Conservation (phyloP, 331 rosid species). For the Rosa hybrid region DNA sequence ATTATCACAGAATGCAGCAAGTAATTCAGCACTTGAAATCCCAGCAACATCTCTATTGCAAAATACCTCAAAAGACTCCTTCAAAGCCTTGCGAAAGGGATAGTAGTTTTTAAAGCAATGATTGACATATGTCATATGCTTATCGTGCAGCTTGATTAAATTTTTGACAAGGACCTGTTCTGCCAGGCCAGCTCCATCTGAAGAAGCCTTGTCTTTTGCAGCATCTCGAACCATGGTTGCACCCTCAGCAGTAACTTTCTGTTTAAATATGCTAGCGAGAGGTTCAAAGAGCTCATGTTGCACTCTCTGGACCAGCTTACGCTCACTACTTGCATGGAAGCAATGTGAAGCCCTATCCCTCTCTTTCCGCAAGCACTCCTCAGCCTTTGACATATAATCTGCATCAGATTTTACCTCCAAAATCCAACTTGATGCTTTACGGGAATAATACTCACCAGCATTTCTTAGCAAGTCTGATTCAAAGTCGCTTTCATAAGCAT, state of each 20-base stretch:
- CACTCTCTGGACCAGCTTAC: constrained; percentile 61
- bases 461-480: constrained; percentile 53
- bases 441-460: constrained; percentile 56
- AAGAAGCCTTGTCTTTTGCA: constrained; percentile 40
- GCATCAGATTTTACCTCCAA: constrained; percentile 57
- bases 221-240: constrained; percentile 63
- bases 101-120: constrained; percentile 57
- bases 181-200: constrained; percentile 45
- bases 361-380: constrained; percentile 68
- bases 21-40: constrained; percentile 70
- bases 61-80: constrained; percentile 75
- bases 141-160: constrained; percentile 69
- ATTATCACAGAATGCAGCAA: constrained; percentile 76
- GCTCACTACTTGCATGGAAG: constrained; percentile 59
- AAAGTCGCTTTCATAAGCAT: constrained; percentile 50
- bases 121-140: constrained; percentile 56
- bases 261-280: constrained; percentile 51
- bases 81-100: constrained; percentile 71
- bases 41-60: constrained; percentile 69
- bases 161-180: constrained; percentile 70
- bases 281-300: constrained; percentile 66
- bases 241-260: constrained; percentile 72
- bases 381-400: constrained; percentile 82
- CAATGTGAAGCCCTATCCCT: constrained; percentile 65
- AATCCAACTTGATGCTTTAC: constrained; percentile 68